Evolutionary conservation across 331 rosid species (phyloP).

Genomic region (Cydonia oblonga): DNA sequence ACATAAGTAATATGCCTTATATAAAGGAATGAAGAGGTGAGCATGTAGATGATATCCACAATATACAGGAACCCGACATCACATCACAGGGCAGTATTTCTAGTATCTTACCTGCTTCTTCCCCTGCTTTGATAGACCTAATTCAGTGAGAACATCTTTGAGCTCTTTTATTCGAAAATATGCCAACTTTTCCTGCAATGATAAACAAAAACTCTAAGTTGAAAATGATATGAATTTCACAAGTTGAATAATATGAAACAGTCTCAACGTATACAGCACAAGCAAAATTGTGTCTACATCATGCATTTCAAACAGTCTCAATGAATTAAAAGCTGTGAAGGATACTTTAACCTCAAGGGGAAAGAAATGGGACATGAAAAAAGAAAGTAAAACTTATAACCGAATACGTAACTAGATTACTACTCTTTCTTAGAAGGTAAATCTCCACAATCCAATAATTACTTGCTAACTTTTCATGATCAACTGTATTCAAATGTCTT

Average conservation of each 20-base stretch:
- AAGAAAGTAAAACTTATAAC: neutral
- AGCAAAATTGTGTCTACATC: neutral
- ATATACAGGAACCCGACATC: neutral
- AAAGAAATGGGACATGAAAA: neutral
- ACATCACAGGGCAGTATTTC: conserved; percentile 8
- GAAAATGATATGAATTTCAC: too few species aligned
- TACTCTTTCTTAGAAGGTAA: neutral
- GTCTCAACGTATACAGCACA: neutral
- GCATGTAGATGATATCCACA: neutral
- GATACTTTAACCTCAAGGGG: neutral
- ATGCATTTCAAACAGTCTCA: neutral
- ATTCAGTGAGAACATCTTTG: conserved; percentile 80
- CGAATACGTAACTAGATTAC: neutral
- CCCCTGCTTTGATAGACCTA: conserved; percentile 96
- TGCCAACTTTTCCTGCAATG: conserved; percentile 64
- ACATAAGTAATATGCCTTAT: neutral
- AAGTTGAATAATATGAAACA: too few species aligned
- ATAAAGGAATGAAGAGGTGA: neutral
- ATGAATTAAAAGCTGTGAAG: neutral
- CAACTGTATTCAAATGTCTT: neutral
- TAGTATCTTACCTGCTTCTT: conserved; percentile 79
- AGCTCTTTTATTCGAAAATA: conserved; percentile 93
- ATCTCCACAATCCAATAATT: neutral
- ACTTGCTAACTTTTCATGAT: neutral
- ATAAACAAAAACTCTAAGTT: neutral